phyloP scores from a whole-genome alignment of 495 filamentous ascomycete species.

The Jackrogersella multiformis region DNA sequence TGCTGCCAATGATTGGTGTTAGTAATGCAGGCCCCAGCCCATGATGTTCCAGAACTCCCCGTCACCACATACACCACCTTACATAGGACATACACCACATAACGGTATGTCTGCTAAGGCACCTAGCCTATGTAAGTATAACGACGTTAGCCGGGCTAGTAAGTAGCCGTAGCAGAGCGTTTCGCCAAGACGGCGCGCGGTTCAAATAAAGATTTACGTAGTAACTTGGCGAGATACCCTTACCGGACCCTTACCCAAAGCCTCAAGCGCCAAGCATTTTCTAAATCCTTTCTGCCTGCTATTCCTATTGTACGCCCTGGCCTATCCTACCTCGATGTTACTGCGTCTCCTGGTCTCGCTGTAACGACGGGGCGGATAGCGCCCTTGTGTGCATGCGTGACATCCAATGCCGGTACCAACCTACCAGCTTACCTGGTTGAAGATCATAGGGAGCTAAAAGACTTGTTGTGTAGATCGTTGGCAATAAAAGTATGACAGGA shows the following conservation, averaged over 20 bases:
- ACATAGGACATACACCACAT: too few species aligned
- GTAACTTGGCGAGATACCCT: constrained; percentile 2
- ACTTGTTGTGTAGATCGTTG: too few species aligned
- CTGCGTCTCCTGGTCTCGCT: not conserved
- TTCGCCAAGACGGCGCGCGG: constrained; percentile 35
- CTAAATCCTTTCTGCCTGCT: not conserved
- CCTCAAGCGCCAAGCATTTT: constrained; percentile 34
- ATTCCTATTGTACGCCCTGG: not conserved
- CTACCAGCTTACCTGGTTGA: too few species aligned
- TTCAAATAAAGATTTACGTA: constrained; percentile 40
- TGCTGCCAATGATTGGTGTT: not conserved
- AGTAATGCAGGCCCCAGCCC: not conserved
- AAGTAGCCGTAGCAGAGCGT: not conserved
- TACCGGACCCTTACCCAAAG: constrained; percentile 1
- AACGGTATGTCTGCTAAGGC: too few species aligned
- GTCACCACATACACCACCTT: too few species aligned
- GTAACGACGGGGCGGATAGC: constrained; percentile 14
- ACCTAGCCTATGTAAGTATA: not conserved
- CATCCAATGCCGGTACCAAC: too few species aligned
- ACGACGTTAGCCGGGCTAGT: not conserved
- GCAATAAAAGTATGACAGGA: too few species aligned
- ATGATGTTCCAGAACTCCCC: not conserved
- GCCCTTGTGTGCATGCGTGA: too few species aligned
- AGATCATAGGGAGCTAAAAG: too few species aligned
- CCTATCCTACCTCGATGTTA: constrained; percentile 10